Evolutionary conservation across 768 basidiomycete genomes (phyloP), one percentile per base, ranked within the genome.

Genomic region (Mrakia hoshinonis): DNA sequence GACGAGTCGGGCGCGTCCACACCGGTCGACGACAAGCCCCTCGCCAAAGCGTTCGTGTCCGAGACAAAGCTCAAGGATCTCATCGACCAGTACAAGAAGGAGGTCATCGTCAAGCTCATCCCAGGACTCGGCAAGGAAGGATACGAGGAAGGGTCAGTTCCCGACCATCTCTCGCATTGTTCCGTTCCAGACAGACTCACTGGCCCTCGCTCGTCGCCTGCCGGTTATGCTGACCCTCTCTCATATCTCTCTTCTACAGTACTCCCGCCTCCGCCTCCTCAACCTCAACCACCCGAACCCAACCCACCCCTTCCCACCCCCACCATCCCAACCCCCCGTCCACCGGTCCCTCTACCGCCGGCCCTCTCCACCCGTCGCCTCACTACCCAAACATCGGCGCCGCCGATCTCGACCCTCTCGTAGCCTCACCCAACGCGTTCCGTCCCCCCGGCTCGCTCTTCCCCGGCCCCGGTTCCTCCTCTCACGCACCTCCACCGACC

Each of bases 381-480:
- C 7, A 4, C 58, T 61, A 51, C 66, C 66, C 68, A 29, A 60
- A 48, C 58, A 65, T 73, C 31, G 72, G 72, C 38, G 13, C 60
- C 20, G 15, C 67, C 22, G 72, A 73, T 36, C 72, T 73, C 46
- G 72, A 73, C 55, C 72, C 72, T 20, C 72, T 73, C 24, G 67
- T 67, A 5, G 72, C 72, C 24, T 68, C 67, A 1, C 72, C 72
- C 38, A 62, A 62, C 49, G 66, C 60, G 18, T 73, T 68, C 49
- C 65, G 61, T 36, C 67, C 72, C 1, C 72, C 72, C 6, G n/a
- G 48, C 18, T 55, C 62, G 10, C 36, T 70, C 60, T 26, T 49
- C 29, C 65, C 46, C 1, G 48, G 49, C 48, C 34, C 51, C 20
- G 38, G 34, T 24, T 29, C 26, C 52, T n/a, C 54, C 34, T 29